phyloP scores from a whole-genome alignment of 1,284 basidiomycete species.

The Phellopilus nigrolimitatus region DNA sequence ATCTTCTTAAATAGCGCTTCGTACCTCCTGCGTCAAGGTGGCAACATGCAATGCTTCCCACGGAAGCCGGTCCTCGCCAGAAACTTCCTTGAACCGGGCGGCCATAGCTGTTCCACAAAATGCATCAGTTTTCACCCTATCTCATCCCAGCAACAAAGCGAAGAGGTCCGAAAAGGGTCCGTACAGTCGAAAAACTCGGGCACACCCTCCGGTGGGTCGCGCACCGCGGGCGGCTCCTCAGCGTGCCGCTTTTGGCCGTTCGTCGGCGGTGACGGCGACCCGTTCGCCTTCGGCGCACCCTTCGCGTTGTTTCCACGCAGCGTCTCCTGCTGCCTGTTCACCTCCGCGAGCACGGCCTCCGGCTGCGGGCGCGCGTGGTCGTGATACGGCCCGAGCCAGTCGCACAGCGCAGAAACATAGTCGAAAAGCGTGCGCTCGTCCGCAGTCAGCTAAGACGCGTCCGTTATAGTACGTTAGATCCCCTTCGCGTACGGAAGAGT shows the following conservation, averaged over 20 bases:
- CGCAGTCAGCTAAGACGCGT: conserved; percentile 55
- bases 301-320: conserved; percentile 61
- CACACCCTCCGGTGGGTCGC: conserved; percentile 53
- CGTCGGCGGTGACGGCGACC: conserved; percentile 26
- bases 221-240: conserved; percentile 57
- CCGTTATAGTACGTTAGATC: conserved; percentile 8
- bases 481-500: not conserved
- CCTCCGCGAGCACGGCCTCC: conserved; percentile 63
- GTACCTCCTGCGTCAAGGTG: conserved; percentile 68
- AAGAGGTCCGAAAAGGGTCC: conserved; percentile 19
- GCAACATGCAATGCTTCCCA: conserved; percentile 63
- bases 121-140: not conserved
- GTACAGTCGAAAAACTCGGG: conserved; percentile 57
- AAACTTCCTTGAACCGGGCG: conserved; percentile 42
- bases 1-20: conserved; percentile 16
- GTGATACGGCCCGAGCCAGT: conserved; percentile 74
- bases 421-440: conserved; percentile 55
- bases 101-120: conserved; percentile 42
- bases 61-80: conserved; percentile 36
- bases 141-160: not conserved
- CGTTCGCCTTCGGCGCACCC: conserved; percentile 40
- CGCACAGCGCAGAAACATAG: conserved; percentile 54
- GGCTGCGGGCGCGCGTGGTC: conserved; percentile 65
- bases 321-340: conserved; percentile 59
- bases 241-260: conserved; percentile 54